These are phyloP conservation scores for Colletotrichum sp. DNA, from an alignment of 2,329 filamentous ascomycete species.

Conservation along the genomic window DNA sequence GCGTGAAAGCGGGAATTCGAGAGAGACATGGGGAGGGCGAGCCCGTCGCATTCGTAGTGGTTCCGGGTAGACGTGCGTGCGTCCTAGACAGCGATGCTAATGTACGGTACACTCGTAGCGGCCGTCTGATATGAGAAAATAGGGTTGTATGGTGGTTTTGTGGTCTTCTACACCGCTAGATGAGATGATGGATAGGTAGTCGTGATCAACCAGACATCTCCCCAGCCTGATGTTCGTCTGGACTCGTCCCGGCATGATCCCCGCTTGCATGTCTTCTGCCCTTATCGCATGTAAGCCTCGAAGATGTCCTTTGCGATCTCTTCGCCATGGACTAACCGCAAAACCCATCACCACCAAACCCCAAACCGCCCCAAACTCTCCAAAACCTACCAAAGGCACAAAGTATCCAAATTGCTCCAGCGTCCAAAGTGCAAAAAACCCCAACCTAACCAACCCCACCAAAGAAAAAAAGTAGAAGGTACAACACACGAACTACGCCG, in stretches of 20 bases:
- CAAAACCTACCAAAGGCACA: background rate
- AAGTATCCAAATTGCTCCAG: background rate
- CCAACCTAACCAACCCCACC: background rate
- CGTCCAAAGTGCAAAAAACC: background rate
- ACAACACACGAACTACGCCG: background rate
- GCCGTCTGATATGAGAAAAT: background rate
- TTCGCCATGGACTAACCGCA: background rate
- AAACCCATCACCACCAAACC: background rate
- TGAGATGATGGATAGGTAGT: background rate
- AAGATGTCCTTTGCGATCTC: background rate
- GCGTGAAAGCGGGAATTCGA: background rate
- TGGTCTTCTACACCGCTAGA: background rate
- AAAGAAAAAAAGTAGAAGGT: background rate
- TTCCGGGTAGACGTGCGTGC: background rate
- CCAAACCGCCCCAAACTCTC: fast-evolving
- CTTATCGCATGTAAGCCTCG: background rate
- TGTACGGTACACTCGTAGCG: background rate
- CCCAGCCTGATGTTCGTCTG: background rate
- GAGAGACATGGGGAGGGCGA: background rate
- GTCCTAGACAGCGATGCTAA: background rate
- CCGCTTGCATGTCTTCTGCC: background rate
- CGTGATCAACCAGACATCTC: background rate
- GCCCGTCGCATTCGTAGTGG: background rate
- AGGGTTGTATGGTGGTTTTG: background rate
- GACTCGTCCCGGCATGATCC: background rate